Evolutionary conservation across 129 eudicot genomes (phyloP), one percentile per base, ranked within the genome.

Genomic region (Helianthus annuus): DNA sequence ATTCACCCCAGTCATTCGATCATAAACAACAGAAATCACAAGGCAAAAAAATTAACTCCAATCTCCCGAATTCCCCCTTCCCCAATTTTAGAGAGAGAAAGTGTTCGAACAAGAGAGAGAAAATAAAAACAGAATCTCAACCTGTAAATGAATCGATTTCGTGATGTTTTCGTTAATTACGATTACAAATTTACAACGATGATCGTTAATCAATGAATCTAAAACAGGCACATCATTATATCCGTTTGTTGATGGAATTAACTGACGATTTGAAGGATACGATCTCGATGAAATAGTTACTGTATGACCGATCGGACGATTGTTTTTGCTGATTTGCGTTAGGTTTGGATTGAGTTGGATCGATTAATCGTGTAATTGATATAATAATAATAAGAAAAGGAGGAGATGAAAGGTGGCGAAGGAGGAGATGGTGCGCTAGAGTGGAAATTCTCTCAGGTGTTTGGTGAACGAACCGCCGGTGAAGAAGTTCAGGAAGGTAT

Each of bases 361-460:
- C 63, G 57, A 59, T 64, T 76, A 45, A 54, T 68, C 44, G 49
- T 24, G 6, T 54, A 44, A 55, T 55, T 66, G 27, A 54, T 56
- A 29, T 66, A 49, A 42, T 53, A 49, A 42, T 53, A 75, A 73
- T 9, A 11, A 48, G 46, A n/a, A 42, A 62, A 7, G 56, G 67
- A 54, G 65, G 71, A 74, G 48, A 90, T 87, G 94, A 74, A 79
- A 68, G 84, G 89, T 71, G 87, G 85, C 76, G 85, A 85, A 68
- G 87, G 75, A 53, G 88, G 87, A 76, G 89, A 76, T 66, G 82
- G 60, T 32, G 77, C 81, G 85, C 87, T 90, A 34, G 95, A 90
- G 66, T 90, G 97, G 97, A 90, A 85, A 68, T 90, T 87, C 70
- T 85, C 96, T 59, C 94, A 90, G 91, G 96, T 90, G 22, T 90